These are phyloP conservation scores for Daldinia concentrica DNA, from an alignment of 495 filamentous ascomycete genomes.

Conservation along the genomic window DNA sequence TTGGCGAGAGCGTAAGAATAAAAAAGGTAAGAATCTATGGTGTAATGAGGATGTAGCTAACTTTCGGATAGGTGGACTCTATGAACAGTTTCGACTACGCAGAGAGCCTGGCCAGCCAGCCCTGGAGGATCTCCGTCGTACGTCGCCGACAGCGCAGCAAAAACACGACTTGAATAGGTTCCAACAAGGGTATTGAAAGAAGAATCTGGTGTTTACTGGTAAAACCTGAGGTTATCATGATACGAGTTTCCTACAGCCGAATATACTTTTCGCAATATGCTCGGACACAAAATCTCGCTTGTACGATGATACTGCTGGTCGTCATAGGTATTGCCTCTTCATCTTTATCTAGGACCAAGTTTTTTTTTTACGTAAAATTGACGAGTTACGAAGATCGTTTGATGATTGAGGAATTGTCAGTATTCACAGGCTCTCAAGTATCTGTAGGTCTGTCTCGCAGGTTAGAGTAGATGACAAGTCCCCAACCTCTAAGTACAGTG, in stretches of 20 bases:
- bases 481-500: too few relatives aligned
- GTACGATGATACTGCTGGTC: neutral
- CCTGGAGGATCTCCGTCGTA: conserved; percentile 29
- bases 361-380: too few relatives aligned
- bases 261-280: neutral
- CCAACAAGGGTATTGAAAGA: conserved; percentile 8
- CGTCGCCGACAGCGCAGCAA: conserved; percentile 39
- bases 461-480: too few relatives aligned
- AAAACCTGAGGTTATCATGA: neutral
- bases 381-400: too few relatives aligned
- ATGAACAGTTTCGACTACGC: conserved; percentile 56
- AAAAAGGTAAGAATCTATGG: conserved; percentile 22
- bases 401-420: too few relatives aligned
- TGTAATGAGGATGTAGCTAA: neutral
- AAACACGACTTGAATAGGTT: conserved; percentile 13
- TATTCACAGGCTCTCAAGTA: too few relatives aligned
- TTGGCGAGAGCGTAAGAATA: conserved; percentile 12
- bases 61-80: conserved; percentile 18
- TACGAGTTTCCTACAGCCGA: neutral
- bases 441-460: too few relatives aligned
- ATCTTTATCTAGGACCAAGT: neutral
- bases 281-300: neutral
- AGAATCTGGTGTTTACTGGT: neutral
- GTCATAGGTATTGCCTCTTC: neutral
- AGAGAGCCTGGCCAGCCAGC: conserved; percentile 47